These are phyloP conservation scores for Comarum palustre DNA, from an alignment of 306 rosid genomes.

Conservation along the genomic window DNA sequence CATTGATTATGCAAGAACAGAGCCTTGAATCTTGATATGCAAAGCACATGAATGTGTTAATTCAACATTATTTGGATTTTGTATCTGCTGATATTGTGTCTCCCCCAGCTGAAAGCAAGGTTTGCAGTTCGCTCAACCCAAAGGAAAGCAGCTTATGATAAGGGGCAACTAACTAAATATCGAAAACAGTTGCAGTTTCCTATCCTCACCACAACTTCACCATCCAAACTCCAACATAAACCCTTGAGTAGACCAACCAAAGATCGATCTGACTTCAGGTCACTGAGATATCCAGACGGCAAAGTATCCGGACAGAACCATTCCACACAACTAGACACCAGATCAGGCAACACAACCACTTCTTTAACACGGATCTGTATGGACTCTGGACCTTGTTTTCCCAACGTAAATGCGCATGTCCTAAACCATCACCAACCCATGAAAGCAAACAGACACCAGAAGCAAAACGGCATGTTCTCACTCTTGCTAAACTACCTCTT, in stretches of 20 bases:
- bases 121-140: background rate
- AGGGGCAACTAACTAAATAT: background rate
- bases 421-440: no score
- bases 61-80: background rate
- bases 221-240: background rate
- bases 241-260: background rate
- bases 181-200: background rate
- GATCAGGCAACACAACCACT: background rate
- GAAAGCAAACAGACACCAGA: no score
- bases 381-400: no score
- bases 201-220: background rate
- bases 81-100: background rate
- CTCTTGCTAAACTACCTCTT: no score
- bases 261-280: background rate
- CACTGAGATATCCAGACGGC: background rate
- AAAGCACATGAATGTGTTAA: background rate
- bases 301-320: background rate
- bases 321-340: background rate
- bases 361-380: background rate
- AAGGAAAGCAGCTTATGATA: background rate
- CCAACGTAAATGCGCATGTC: no score
- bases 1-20: slow-evolving; percentile 33
- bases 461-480: no score
- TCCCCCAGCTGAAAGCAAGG: background rate
- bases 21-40: slow-evolving; percentile 17